phyloP scores from a whole-genome alignment of 805 yeast species.

The Henningerozyma blattae region DNA sequence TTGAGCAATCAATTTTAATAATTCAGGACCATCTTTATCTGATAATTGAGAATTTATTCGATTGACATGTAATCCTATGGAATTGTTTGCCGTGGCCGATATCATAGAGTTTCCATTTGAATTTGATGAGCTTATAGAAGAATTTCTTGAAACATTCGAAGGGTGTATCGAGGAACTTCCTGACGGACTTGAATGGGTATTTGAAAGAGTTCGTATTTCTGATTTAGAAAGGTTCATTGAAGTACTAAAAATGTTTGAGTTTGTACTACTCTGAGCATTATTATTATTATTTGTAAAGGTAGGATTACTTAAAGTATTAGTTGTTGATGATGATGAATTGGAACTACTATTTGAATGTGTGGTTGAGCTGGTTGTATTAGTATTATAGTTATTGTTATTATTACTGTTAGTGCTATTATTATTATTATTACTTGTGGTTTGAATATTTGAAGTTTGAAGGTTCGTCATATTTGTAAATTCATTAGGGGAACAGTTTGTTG shows the following conservation, averaged over 20 bases:
- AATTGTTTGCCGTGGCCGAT: too few relatives aligned
- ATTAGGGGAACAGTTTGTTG: slow-evolving; percentile 1
- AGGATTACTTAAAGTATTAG: neutral
- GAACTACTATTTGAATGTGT: neutral
- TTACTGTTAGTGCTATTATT: neutral
- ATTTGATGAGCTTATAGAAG: too few relatives aligned
- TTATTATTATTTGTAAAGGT: neutral
- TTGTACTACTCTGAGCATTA: neutral
- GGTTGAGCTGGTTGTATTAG: neutral
- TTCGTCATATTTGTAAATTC: slow-evolving; percentile 1
- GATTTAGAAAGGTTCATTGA: too few relatives aligned
- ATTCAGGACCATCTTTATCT: slow-evolving; percentile 1
- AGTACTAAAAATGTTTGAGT: neutral
- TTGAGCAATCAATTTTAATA: slow-evolving; percentile 7
- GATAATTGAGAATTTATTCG: neutral
- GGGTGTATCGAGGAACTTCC: neutral
- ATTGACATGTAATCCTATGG: neutral
- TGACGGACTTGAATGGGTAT: neutral
- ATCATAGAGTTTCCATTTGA: too few relatives aligned
- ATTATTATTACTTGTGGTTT: neutral
- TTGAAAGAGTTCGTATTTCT: too few relatives aligned
- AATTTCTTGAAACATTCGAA: too few relatives aligned
- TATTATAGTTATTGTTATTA: neutral
- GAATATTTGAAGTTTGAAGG: neutral
- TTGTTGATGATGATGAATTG: neutral